phyloP scores from a whole-genome alignment of 768 basidiomycete genomes.

The Leccinum rimulosum region DNA sequence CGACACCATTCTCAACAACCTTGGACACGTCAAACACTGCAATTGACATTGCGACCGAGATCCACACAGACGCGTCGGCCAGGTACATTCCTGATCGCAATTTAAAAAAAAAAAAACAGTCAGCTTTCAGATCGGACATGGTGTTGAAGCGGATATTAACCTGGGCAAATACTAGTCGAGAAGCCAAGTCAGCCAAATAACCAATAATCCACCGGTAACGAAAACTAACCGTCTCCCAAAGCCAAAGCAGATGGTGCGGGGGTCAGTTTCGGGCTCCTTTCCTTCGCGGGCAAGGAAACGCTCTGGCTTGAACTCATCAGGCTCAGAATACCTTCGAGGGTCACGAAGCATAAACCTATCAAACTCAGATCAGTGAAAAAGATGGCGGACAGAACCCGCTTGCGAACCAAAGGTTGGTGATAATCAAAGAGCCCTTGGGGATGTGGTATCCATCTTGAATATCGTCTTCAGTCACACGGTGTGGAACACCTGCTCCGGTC shows the following conservation, averaged over 20 bases:
- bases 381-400: slow-evolving; percentile 2
- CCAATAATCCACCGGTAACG: slow-evolving; percentile 2
- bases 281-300: slow-evolving; percentile 46
- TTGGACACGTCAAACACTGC: slow-evolving; percentile 49
- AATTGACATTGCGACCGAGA: slow-evolving; percentile 42
- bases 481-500: slow-evolving; percentile 35
- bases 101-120: background rate
- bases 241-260: slow-evolving; percentile 62
- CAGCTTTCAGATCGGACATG: slow-evolving; percentile 25
- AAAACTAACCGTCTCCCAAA: slow-evolving; percentile 57
- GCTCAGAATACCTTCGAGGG: slow-evolving; percentile 45
- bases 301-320: slow-evolving; percentile 56
- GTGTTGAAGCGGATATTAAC: slow-evolving; percentile 8
- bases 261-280: slow-evolving; percentile 48
- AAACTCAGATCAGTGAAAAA: background rate
- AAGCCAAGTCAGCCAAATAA: slow-evolving; percentile 7
- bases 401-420: slow-evolving; percentile 25
- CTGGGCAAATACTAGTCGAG: slow-evolving; percentile 27
- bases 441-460: slow-evolving; percentile 61
- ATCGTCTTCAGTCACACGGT: slow-evolving; percentile 58
- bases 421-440: slow-evolving; percentile 41
- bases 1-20: slow-evolving; percentile 42
- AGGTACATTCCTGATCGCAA: slow-evolving; percentile 43
- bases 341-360: slow-evolving; percentile 34
- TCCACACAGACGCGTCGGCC: slow-evolving; percentile 50